These are phyloP conservation scores for Backusella tarrabulga DNA, from an alignment of 192 early-diverging fungal species.

Conservation along the genomic window DNA sequence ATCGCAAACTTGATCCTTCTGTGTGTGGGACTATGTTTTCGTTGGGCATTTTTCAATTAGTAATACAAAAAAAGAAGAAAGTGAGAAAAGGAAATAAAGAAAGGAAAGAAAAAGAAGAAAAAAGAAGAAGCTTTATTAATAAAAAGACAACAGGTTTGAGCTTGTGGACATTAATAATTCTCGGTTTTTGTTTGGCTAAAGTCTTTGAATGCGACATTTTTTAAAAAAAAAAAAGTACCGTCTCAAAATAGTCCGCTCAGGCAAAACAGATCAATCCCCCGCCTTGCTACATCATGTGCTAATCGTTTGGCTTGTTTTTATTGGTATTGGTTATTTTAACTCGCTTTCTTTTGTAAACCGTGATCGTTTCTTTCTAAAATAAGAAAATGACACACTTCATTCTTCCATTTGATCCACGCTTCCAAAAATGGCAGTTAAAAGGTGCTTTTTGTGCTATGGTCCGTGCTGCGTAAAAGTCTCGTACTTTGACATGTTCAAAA, in stretches of 20 bases:
- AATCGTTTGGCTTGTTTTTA: neutral
- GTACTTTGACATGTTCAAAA: neutral
- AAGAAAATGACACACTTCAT: neutral
- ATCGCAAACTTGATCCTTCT: neutral
- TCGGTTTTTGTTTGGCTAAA: neutral
- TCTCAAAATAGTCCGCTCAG: neutral
- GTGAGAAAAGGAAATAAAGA: neutral
- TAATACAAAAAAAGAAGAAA: neutral
- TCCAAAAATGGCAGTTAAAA: neutral
- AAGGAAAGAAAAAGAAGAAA: neutral
- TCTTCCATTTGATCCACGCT: neutral
- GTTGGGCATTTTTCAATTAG: neutral
- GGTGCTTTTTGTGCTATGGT: neutral
- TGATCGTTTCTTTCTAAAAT: neutral
- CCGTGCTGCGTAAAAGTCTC: neutral
- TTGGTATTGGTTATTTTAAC: neutral
- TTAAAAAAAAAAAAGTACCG: neutral
- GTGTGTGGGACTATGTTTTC: neutral
- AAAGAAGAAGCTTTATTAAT: neutral
- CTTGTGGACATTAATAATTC: neutral
- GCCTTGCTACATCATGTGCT: neutral
- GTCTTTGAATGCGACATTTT: neutral
- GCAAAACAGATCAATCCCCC: neutral
- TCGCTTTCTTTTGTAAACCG: neutral
- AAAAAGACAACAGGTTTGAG: neutral